A percentile compares a stretch with the other conserved stretches of the same genome.
Conservation (phyloP, 169 alveolate species). For the Babesia bigemina region DNA sequence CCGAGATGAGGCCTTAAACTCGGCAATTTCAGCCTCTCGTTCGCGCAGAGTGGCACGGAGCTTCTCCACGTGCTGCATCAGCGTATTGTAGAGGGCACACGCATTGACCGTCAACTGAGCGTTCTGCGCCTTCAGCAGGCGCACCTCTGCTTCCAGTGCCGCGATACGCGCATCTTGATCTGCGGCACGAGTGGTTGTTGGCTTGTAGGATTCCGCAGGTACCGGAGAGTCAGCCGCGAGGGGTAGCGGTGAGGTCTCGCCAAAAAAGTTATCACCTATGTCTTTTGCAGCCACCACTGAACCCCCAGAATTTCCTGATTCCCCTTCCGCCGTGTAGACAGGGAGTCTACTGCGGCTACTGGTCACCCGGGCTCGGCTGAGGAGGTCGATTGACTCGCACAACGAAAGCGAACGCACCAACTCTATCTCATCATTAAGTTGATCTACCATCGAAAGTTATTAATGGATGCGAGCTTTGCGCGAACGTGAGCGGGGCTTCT, state of each 20-base stretch:
- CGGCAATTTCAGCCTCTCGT: neutral
- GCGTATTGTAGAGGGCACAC: slow-evolving; percentile 56
- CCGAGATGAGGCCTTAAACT: too few relatives aligned
- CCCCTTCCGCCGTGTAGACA: neutral
- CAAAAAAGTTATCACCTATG: slow-evolving; percentile 3
- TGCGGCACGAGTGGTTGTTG: neutral
- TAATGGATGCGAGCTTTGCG: slow-evolving; percentile 53
- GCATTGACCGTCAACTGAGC: slow-evolving; percentile 52
- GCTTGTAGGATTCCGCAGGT: neutral
- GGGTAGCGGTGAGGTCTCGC: slow-evolving; percentile 1
- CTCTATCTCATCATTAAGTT: slow-evolving; percentile 27
- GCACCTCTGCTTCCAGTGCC: slow-evolving; percentile 35
- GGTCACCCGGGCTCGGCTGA: slow-evolving; percentile 7
- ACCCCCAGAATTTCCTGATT: neutral
- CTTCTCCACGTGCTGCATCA: slow-evolving; percentile 53
- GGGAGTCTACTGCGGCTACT: neutral
- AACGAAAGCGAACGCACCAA: slow-evolving; percentile 25
- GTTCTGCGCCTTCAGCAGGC: slow-evolving; percentile 53
- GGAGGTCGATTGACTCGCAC: slow-evolving; percentile 38
- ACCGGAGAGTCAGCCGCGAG: neutral
- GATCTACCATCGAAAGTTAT: slow-evolving; percentile 1
- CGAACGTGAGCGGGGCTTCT: slow-evolving; percentile 71
- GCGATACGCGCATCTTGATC: slow-evolving; percentile 3
- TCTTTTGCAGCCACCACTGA: neutral
- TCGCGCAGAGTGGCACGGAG: slow-evolving; percentile 8